These are phyloP conservation scores for Trichoderma aggressivum DNA, from an alignment of 2,329 filamentous ascomycete genomes.

Conservation along the genomic window DNA sequence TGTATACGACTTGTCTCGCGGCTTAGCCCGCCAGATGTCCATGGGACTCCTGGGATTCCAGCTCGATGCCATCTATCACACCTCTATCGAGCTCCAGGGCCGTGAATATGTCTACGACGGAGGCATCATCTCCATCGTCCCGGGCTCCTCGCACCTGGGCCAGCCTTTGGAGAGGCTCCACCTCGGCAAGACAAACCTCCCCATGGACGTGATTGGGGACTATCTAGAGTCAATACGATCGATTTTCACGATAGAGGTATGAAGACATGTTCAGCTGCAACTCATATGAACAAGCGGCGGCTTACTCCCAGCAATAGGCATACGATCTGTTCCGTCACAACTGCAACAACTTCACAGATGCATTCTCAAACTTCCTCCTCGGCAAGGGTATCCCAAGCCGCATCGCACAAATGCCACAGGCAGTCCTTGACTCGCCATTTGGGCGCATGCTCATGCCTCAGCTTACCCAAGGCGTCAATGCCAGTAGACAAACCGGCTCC, in stretches of 20 bases:
- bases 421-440: conserved; percentile 80
- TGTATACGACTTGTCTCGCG: conserved; percentile 73
- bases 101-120: conserved; percentile 89
- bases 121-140: conserved; percentile 75
- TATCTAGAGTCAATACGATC: conserved; percentile 80
- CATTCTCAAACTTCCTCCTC: conserved; percentile 83
- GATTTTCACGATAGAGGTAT: conserved; percentile 76
- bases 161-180: conserved; percentile 71
- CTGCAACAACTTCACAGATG: conserved; percentile 97
- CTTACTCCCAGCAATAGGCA: conserved; percentile 47
- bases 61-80: conserved; percentile 94
- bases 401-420: conserved; percentile 80
- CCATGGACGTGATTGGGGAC: conserved; percentile 77
- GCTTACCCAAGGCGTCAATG: conserved; percentile 49
- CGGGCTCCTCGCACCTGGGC: conserved; percentile 84
- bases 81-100: conserved; percentile 78
- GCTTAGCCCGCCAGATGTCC: conserved; percentile 55
- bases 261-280: background rate
- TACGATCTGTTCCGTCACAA: conserved; percentile 92
- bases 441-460: conserved; percentile 84
- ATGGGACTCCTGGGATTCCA: conserved; percentile 51
- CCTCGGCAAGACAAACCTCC: conserved; percentile 74
- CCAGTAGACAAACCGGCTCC: conserved; percentile 48
- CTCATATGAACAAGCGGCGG: no score
- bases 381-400: conserved; percentile 85